Base-by-base conservation (phyloP, 441 rosid genomes). In the Erodium chrysanthum region DNA sequence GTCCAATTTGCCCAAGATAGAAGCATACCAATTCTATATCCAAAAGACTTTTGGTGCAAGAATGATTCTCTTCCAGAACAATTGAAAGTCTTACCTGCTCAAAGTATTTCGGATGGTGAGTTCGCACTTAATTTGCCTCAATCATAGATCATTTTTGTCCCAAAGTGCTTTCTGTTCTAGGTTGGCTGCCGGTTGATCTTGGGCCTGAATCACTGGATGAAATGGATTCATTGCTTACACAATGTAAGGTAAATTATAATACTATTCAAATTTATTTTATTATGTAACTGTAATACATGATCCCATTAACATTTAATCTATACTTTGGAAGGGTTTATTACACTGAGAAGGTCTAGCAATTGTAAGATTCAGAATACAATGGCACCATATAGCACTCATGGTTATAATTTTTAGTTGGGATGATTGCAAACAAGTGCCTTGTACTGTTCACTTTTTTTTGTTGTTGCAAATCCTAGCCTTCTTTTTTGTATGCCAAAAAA, bases 181-280 rank as follows among this genome's bases (percentile, higher is more conserved):
- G 90, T 77, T 85, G 86, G 87, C 74, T 68, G 52, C 91, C 88
- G 31, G 80, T 85, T 71, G 95, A 86, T 81, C 74, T 86, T 68
- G 95, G 91, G 66, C 91, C 90, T 52, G 70, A 68, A 37, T 79
- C 91, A 62, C 64, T 84, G 76, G 77, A 86, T 31, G 87, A 84
- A 77, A 79, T 88, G 66, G 68, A 74, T 27, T 73, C 82, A 69
- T 68, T 83, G 54, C 79, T 88, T 56, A 68, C 64, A 62, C 80
- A 73, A 65, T 85, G 84, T 76, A 80, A 88, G 95, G 95, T 86
- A 81, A 74, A 71, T 29, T 52, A 29, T 67, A 69, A 67, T 61
- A 48, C 71, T 73, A 54, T 73, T 62, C 33, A 44, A 3, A 44
- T n/a, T n/a, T 46, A 59, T 74, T 64, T 9, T 23, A 67, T 64